These are phyloP conservation scores for Dothiorella sarmentorum DNA, from an alignment of 2,329 filamentous ascomycete species.

Conservation along the genomic window DNA sequence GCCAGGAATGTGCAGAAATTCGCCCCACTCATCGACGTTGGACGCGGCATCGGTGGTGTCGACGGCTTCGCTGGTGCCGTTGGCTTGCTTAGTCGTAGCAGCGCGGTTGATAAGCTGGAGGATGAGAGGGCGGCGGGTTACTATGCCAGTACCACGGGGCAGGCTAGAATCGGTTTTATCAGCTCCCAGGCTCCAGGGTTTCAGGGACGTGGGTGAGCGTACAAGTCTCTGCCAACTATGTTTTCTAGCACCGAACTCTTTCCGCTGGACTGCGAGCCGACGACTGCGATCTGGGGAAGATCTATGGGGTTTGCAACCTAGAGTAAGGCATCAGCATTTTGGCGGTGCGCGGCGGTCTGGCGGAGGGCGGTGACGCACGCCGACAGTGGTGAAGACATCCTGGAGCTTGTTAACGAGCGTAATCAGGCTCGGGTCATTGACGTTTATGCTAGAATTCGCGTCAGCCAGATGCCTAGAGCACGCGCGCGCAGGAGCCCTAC, in stretches of 20 bases:
- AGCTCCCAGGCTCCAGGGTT: constrained; percentile 13
- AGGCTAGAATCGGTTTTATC: constrained; percentile 55
- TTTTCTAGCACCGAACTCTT: constrained; percentile 99
- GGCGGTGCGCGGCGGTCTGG: constrained; percentile 17
- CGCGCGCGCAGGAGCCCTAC: constrained; percentile 25
- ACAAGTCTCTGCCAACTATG: constrained; percentile 99
- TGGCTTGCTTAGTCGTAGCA: constrained; percentile 58
- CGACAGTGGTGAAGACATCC: constrained; percentile 98
- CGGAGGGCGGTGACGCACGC: constrained; percentile 51
- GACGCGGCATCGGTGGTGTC: constrained; percentile 76
- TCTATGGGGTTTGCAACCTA: constrained; percentile 98
- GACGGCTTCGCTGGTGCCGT: constrained; percentile 68
- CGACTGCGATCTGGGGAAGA: constrained; percentile 94
- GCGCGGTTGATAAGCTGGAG: constrained; percentile 96
- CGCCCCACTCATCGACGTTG: constrained; percentile 95
- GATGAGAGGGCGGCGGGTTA: constrained; percentile 91
- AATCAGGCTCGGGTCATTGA: constrained; percentile 67
- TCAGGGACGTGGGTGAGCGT: constrained; percentile 42
- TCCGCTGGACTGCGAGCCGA: constrained; percentile 97
- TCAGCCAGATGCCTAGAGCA: constrained; percentile 8
- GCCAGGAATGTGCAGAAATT: constrained; percentile 95
- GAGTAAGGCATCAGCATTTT: constrained; percentile 31
- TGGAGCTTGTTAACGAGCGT: constrained; percentile 97
- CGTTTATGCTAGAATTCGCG: constrained; percentile 58
- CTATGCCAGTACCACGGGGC: constrained; percentile 95